Base-by-base conservation (phyloP, 495 filamentous ascomycete genomes). In the Patellaria atrata region DNA sequence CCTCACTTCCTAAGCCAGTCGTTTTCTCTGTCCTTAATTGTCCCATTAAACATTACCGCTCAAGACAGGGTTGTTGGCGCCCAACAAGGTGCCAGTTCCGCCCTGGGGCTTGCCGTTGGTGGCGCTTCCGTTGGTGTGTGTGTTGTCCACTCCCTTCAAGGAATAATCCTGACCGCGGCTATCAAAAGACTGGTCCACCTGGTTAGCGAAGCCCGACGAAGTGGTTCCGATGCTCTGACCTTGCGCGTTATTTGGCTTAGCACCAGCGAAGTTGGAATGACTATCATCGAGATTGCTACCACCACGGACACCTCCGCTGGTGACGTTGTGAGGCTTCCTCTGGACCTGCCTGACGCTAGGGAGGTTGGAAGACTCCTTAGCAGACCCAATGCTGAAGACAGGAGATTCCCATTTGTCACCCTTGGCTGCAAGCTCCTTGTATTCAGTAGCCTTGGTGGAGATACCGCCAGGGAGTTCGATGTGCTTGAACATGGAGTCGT, bases 381-480 rank as follows among this genome's bases (percentile, higher is more conserved):
- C 83, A n/a, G 58, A 64, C 33, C 89, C 91, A 41, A 96, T 77
- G 48, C 70, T 75, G 66, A 97, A 97, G 49, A 97, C 73, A 20
- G 91, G 84, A 19, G 78, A 87, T 61, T 94, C 77, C 89, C 89
- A 97, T 56, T 75, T 77, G 46, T 94, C 78, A 31, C 91, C 89
- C 67, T 83, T 84, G 35, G 63, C 61, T 10, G 89, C 82, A 24
- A 94, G 64, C 27, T 94, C 75, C 56, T 75, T 83, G 65, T 87
- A 96, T 57, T 94, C 81, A 34, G 87, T 92, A 13, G 89, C 87
- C 70, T 94, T 94, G 61, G 70, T 78, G 36, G 79, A 83, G 55
- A 94, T 86, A 39, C 85, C 85, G 35, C 85, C 85, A 16, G 86
- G 86, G 1, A 97, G 69, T 30, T 78, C 70, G 56, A 97, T 75